These are phyloP conservation scores for Pseudotsuga menziesii DNA, from an alignment of 75 land plant genomes.

Conservation along the genomic window DNA sequence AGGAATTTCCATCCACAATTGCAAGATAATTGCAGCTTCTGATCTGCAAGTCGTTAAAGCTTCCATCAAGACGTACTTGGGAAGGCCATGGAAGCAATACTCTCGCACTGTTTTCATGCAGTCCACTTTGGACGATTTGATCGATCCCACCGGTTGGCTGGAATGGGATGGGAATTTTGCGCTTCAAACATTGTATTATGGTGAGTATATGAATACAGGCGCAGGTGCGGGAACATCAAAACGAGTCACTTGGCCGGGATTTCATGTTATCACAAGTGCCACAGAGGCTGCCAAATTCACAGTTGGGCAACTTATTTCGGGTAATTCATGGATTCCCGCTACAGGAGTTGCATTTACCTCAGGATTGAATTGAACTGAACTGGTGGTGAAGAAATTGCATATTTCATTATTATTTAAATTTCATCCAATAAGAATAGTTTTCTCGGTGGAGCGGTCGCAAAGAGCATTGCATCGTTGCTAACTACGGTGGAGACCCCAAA, in stretches of 20 bases:
- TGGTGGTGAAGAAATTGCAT: not conserved
- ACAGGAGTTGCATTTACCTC: constrained; percentile 1
- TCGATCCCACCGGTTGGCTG: constrained; percentile 3
- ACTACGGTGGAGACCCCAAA: too few species aligned
- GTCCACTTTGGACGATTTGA: not conserved
- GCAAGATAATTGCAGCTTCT: constrained; percentile 3
- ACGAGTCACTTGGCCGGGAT: not conserved
- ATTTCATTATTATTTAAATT: not conserved
- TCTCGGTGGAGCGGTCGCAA: too few species aligned
- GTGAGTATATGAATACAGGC: not conserved
- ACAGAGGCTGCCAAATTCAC: not conserved
- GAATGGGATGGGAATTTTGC: not conserved
- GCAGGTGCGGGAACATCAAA: not conserved
- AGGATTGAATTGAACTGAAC: not conserved
- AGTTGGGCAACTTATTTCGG: not conserved
- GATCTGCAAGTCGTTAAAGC: not conserved
- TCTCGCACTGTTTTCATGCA: constrained; percentile 10
- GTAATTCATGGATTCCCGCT: constrained; percentile 9
- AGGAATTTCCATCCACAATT: constrained; percentile 17
- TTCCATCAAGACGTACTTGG: not conserved
- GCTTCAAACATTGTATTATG: not conserved
- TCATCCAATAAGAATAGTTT: not conserved
- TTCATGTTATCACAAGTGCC: not conserved
- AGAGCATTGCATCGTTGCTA: too few species aligned
- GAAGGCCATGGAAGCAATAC: constrained; percentile 12